Base-by-base conservation (phyloP, 495 filamentous ascomycete genomes). In the Penicillium nucicola region DNA sequence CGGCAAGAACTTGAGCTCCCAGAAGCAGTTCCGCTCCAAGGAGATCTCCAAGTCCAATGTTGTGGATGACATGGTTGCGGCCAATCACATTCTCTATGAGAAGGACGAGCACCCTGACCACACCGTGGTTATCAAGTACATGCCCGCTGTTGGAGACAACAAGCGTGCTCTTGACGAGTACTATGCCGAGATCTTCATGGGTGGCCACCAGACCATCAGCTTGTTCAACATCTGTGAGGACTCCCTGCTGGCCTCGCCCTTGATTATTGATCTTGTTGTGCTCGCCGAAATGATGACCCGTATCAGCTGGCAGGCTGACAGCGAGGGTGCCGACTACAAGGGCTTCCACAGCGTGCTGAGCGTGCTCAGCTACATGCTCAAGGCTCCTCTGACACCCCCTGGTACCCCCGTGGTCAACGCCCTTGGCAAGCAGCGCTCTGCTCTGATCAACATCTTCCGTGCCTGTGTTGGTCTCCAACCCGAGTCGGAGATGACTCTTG, bases 161-260 rank as follows among this genome's bases (percentile, higher is more conserved):
- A 98, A 98, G 84, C 95, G 93, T 62, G 93, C 93, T 44, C 79
- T 98, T 38, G 93, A 98, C 64, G 93, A 98, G 77, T 98, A 98
- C 80, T 96, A 96, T 62, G 95, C 88, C 47, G 95, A 98, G 80
- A 98, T 98, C 72, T 98, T 98, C 83, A 82, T 97, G 77, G 93
- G 93, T 56, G 93, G 93, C 23, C 95, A 97, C 76, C 93, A 98
- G 78, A 96, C 90, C 56, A 97, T 98, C 72, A 92, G 87, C 58
- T 78, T 98, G 72, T 96, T 95, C 80, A 98, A 98, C 70, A 90
- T 97, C 65, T 98, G 93, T 76, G 93, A 98, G 76, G 93, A 98
- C 76, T 97, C 95, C 31, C 83, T 98, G 33, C 79, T 98, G 53
- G 93, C 93, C n/a, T 96, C 92, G 42, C 93, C 93, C 10, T 77